These are phyloP conservation scores for Auricularia sp. DNA, from an alignment of 768 basidiomycete genomes.

Conservation along the genomic window DNA sequence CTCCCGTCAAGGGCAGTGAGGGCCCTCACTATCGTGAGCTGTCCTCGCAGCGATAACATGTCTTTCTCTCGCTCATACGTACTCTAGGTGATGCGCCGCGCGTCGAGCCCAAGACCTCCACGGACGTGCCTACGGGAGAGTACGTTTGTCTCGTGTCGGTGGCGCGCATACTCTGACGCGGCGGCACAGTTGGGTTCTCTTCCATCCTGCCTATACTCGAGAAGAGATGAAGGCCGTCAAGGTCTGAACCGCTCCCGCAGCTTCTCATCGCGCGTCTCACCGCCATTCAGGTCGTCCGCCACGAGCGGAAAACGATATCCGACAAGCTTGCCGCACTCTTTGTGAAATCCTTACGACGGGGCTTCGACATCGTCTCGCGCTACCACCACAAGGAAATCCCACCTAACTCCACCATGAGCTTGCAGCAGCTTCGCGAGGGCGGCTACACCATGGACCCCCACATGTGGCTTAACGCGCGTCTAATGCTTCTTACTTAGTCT, in stretches of 20 bases:
- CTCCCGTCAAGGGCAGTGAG: not conserved
- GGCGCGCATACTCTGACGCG: not conserved
- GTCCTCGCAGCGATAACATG: not conserved
- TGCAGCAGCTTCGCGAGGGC: slow-evolving; percentile 62
- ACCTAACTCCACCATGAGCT: slow-evolving; percentile 48
- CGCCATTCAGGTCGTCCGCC: slow-evolving; percentile 53
- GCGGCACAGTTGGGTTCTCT: slow-evolving; percentile 61
- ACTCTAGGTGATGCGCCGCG: not conserved
- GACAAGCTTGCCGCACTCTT: slow-evolving; percentile 44
- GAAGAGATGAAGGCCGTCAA: slow-evolving; percentile 66
- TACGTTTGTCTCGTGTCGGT: not conserved
- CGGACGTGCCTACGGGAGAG: not conserved
- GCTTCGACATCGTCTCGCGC: slow-evolving; percentile 77
- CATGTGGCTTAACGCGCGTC: slow-evolving; percentile 64
- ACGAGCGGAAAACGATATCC: slow-evolving; percentile 48
- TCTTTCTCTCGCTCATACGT: not conserved
- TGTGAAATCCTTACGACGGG: slow-evolving; percentile 29
- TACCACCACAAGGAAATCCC: slow-evolving; percentile 72
- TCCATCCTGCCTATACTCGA: slow-evolving; percentile 82
- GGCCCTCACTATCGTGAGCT: not conserved
- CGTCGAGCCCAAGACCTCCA: not conserved
- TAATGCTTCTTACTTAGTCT: not conserved
- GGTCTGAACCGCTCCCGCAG: slow-evolving; percentile 25
- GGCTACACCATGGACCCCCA: slow-evolving; percentile 67
- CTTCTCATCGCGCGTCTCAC: slow-evolving; percentile 2